Base-by-base conservation (phyloP, 306 rosid genomes). In the Cyamopsis tetragonoloba region DNA sequence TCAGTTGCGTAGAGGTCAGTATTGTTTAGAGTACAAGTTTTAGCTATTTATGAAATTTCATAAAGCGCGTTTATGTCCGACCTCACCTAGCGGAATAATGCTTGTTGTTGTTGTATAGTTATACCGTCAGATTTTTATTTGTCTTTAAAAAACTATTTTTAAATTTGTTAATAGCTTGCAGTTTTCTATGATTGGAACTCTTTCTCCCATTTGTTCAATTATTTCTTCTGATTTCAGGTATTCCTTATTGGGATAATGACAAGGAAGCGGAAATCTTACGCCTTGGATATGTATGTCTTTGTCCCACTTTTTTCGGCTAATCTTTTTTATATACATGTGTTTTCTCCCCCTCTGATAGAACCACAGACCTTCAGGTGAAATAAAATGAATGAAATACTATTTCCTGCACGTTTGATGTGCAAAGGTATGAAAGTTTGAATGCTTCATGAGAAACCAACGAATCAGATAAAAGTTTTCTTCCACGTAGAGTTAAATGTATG, bases 221-320 rank as follows among this genome's bases (percentile, higher is more conserved):
- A n/a, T 70, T 60, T 44, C 15, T 66, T 66, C 2, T 66, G 41
- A 66, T 53, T 82, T 58, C 86, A 91, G 96, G 93, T 59, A 60
- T 83, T 81, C 77, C 88, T 13, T 32, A 67, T 24, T 91, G 91
- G 97, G 72, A 67, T 28, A 87, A 88, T 42, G 96, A 91, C 78
- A 81, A 86, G 64, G 96, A 91, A 31, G 91, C 93, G 47, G 81
- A 84, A 78, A 56, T 71, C 44, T 79, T 91, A 80, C 93, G 97
- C 9, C 57, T 91, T 78, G 93, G 96, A 75, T 86, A 79, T 78
- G 97, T 91, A 86, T 68, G 86, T 59, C 67, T 42, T 22, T 8
- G 4, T 41, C 19, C 23, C 41, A 35, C 50, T 49, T 38, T 56
- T 32, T 64, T 31, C 39, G 13, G 3, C 74, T 38, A 15, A 37